phyloP scores from a whole-genome alignment of 2,329 filamentous ascomycete genomes.

The Aureobasidium sp. region DNA sequence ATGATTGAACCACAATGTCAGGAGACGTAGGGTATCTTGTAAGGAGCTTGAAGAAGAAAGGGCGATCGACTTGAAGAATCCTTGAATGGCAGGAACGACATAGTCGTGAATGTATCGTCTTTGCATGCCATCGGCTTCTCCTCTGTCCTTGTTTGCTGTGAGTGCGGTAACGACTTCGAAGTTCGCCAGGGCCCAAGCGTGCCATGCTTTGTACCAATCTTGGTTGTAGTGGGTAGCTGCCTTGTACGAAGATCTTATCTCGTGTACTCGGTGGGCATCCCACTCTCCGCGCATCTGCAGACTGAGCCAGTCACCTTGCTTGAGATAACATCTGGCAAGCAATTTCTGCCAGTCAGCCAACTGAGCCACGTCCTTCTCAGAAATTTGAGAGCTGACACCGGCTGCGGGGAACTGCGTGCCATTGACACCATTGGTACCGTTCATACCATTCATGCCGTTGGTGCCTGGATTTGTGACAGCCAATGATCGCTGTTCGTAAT shows the following conservation, averaged over 20 bases:
- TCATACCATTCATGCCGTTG: constrained; percentile 39
- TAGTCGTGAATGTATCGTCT: constrained; percentile 70
- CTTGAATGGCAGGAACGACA: constrained; percentile 87
- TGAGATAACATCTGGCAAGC: constrained; percentile 89
- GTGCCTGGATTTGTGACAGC: constrained; percentile 27
- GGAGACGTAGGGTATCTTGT: constrained; percentile 84
- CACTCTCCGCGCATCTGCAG: constrained; percentile 79
- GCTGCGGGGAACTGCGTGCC: constrained; percentile 29
- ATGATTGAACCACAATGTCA: constrained; percentile 95
- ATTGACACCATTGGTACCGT: constrained; percentile 35
- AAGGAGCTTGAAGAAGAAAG: constrained; percentile 86
- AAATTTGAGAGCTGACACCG: constrained; percentile 21
- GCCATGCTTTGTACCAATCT: constrained; percentile 98
- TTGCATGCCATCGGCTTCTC: constrained; percentile 45
- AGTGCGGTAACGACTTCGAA: constrained; percentile 93
- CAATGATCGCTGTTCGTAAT: constrained; percentile 42
- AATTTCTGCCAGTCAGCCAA: constrained; percentile 58
- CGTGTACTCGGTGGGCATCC: constrained; percentile 77
- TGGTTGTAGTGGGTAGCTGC: constrained; percentile 91
- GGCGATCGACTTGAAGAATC: constrained; percentile 96
- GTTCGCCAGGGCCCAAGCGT: constrained; percentile 95
- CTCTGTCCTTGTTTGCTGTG: constrained; percentile 56
- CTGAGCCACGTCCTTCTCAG: constrained; percentile 37
- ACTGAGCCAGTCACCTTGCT: constrained; percentile 94
- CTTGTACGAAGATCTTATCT: constrained; percentile 84